A percentile compares a stretch with the other conserved stretches of the same genome.
Conservation (phyloP, 352 stramenopile genomes). For the Globisporangium camurandrum region DNA sequence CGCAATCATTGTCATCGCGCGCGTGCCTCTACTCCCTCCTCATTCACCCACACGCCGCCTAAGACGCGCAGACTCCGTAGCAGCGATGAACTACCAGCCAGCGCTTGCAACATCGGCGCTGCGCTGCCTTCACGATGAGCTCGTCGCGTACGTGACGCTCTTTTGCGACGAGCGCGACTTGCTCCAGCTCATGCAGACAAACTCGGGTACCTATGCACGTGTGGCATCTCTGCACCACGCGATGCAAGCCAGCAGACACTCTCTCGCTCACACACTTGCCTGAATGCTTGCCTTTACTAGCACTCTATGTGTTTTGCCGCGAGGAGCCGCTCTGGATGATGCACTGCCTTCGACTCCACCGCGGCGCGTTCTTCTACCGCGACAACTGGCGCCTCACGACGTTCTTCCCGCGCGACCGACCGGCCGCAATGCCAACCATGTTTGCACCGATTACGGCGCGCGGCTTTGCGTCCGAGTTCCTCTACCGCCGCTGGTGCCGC, state of each 20-base stretch:
- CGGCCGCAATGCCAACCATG: constrained; percentile 10
- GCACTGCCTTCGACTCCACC: constrained; percentile 63
- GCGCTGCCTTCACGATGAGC: constrained; percentile 59
- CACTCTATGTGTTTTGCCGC: constrained; percentile 74
- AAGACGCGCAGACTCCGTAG: not conserved
- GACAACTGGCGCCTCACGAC: constrained; percentile 71
- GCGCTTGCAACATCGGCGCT: constrained; percentile 53
- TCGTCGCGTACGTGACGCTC: constrained; percentile 70
- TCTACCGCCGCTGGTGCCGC: constrained; percentile 82
- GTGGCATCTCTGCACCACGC: too few relatives aligned
- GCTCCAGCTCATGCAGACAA: constrained; percentile 51
- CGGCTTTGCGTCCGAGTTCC: constrained; percentile 69
- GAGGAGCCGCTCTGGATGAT: constrained; percentile 82
- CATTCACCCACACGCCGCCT: not conserved
- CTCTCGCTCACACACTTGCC: too few relatives aligned
- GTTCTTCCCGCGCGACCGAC: constrained; percentile 52
- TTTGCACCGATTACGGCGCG: constrained; percentile 22
- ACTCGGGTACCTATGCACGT: constrained; percentile 47
- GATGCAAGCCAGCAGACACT: too few relatives aligned
- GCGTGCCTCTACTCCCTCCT: not conserved
- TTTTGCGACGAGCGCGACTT: constrained; percentile 61
- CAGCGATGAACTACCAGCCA: constrained; percentile 40
- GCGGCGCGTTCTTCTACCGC: constrained; percentile 58
- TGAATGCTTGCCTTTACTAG: constrained; percentile 14
- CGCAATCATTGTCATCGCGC: not conserved